Base-by-base conservation (phyloP, 148 eudicot species). In the Camellia granthamiana region DNA sequence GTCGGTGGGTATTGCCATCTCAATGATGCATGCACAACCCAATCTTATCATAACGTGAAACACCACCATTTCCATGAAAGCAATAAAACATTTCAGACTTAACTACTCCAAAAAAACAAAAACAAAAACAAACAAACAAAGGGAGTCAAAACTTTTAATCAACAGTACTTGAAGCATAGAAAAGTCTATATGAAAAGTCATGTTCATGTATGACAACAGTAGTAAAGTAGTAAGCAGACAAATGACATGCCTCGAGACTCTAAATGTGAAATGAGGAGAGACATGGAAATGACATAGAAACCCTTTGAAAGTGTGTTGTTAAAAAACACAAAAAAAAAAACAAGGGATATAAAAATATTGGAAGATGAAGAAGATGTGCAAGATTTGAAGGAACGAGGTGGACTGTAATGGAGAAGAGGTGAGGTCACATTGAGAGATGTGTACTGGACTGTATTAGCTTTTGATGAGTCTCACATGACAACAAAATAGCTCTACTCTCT, bases 401-500 rank as follows among this genome's bases (percentile, higher is more conserved):
- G 83, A 80, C 75, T 74, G 61, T 71, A 69, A 58, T 23, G 78
- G 61, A 61, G 58, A 54, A 66, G 81, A 64, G 71, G 80, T 30
- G 38, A 30, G 38, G 38, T 30, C 38, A 30, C 38, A 79, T 85
- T 82, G 83, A 73, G 86, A 89, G 87, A 86, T 79, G 43, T 63
- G 89, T 81, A 85, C 73, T 43, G 11, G 63, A 75, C 49, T n/a
- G 63, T 62, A 38, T 56, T 30, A 65, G 41, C 6, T 21, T 81
- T 62, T 79, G 87, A 83, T 81, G 38, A 69, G 72, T 88, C 87
- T 86, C 89, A 84, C 84, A 87, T 86, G 90, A 91, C 85, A 84
- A 86, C 89, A 87, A 88, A 87, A 84, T 81, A 85, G 81, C 86
- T 30, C 38, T 81, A 85, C 85, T 90, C 92, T 89, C 90, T 88